Evolutionary conservation across 2,329 filamentous ascomycete species (phyloP).

Genomic region (Exophiala sp.): DNA sequence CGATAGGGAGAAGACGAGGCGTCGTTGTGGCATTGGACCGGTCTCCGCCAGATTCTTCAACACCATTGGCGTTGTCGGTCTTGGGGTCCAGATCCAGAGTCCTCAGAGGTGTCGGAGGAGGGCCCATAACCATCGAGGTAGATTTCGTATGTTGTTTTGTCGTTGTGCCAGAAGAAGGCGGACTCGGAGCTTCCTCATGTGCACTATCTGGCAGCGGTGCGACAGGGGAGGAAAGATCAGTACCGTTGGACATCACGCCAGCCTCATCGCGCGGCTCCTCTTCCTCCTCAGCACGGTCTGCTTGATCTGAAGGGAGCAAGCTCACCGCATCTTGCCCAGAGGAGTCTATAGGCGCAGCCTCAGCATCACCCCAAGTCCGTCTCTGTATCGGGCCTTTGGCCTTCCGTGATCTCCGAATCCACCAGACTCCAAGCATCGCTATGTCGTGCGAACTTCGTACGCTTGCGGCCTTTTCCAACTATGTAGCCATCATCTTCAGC

Average conservation of each 20-base stretch:
- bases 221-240: neutral
- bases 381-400: constrained; percentile 9
- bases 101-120: constrained; percentile 16
- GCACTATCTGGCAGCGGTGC: neutral
- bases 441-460: constrained; percentile 60
- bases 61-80: neutral
- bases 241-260: neutral
- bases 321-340: neutral
- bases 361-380: constrained; percentile 3
- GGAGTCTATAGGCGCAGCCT: constrained; percentile 3
- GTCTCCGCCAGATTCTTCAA: neutral
- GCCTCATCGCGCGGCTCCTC: neutral
- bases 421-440: constrained; percentile 68
- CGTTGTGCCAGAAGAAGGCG: neutral
- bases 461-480: constrained; percentile 60
- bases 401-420: constrained; percentile 39
- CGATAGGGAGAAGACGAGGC: constrained; percentile 36
- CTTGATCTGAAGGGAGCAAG: neutral
- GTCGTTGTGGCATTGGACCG: constrained; percentile 21
- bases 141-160: neutral
- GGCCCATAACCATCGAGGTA: constrained; percentile 16
- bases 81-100: neutral
- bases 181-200: neutral
- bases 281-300: neutral
- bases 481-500: constrained; percentile 59